Conservation (phyloP, 2,329 filamentous ascomycete species). For the Polytolypa hystricis region DNA sequence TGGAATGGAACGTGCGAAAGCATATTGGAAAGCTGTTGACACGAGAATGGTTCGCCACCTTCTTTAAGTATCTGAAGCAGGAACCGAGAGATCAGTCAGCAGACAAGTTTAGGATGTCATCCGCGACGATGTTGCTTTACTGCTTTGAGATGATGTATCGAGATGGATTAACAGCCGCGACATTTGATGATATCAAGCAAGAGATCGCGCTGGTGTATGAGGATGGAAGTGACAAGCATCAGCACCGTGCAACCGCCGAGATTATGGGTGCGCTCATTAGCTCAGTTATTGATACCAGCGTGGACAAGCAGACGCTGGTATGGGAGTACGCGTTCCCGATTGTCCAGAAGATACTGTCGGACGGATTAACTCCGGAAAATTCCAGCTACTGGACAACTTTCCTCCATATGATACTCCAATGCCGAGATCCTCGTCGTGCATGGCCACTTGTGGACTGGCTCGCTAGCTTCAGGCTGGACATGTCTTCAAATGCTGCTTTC, state of each 20-base stretch:
- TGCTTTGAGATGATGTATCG: slow-evolving; percentile 77
- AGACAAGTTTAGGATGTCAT: slow-evolving; percentile 83
- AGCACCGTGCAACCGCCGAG: slow-evolving; percentile 89
- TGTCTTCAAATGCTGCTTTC: slow-evolving; percentile 92
- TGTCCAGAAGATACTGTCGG: slow-evolving; percentile 73
- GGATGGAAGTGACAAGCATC: slow-evolving; percentile 93
- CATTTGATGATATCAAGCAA: slow-evolving; percentile 78
- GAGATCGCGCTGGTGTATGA: slow-evolving; percentile 68
- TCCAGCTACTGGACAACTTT: slow-evolving; percentile 91
- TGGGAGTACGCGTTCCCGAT: slow-evolving; percentile 90
- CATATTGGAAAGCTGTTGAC: slow-evolving; percentile 74
- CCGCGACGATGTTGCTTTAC: slow-evolving; percentile 76
- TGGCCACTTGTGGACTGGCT: slow-evolving; percentile 79
- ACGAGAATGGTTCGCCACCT: slow-evolving; percentile 73
- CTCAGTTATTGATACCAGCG: slow-evolving; percentile 66
- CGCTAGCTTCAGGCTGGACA: slow-evolving; percentile 77
- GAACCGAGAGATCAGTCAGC: slow-evolving; percentile 72
- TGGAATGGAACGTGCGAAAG: slow-evolving; percentile 61
- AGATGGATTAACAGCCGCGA: slow-evolving; percentile 62
- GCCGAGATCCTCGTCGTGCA: slow-evolving; percentile 76
- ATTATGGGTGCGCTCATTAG: slow-evolving; percentile 78
- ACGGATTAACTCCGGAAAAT: slow-evolving; percentile 89
- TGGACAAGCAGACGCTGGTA: slow-evolving; percentile 60
- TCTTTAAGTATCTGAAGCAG: slow-evolving; percentile 91
- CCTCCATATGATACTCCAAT: slow-evolving; percentile 75